Evolutionary conservation across 331 rosid species (phyloP).

Genomic region (Telfairia occidentalis): DNA sequence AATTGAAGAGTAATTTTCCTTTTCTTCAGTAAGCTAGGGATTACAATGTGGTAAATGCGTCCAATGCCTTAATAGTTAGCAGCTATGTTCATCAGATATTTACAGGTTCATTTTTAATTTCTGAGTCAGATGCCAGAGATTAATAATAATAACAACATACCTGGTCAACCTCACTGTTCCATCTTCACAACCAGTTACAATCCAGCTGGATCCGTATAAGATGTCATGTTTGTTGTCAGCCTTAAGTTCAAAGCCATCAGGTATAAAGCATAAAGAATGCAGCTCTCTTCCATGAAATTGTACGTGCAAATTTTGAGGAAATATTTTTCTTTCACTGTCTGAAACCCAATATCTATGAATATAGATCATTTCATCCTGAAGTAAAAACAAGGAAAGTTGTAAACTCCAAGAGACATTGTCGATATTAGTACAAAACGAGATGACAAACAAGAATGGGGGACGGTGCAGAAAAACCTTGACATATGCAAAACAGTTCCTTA

Average conservation of each 20-base stretch:
- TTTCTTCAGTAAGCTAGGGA: neutral
- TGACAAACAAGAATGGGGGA: neutral
- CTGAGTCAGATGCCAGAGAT: neutral
- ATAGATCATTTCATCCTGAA: constrained; percentile 74
- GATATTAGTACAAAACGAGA: neutral
- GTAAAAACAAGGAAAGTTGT: neutral
- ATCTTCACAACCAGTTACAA: constrained; percentile 93
- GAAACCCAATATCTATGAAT: constrained; percentile 50
- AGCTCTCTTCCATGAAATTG: constrained; percentile 98
- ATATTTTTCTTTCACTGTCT: constrained; percentile 38
- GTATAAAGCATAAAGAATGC: constrained; percentile 75
- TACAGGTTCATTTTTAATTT: neutral
- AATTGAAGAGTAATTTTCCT: neutral
- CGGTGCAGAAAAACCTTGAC: constrained; percentile 49
- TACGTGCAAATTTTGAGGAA: constrained; percentile 63
- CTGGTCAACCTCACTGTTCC: constrained; percentile 91
- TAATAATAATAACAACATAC: constrained; percentile 30
- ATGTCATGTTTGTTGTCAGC: constrained; percentile 19
- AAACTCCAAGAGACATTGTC: neutral
- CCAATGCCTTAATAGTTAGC: neutral
- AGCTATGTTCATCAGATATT: neutral
- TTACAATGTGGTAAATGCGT: neutral
- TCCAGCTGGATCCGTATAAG: constrained; percentile 48
- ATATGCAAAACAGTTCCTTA: constrained; percentile 74
- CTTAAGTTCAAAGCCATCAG: constrained; percentile 29